Evolutionary conservation across 352 stramenopile species (phyloP).

Genomic region (Phytophthora uliginosa): DNA sequence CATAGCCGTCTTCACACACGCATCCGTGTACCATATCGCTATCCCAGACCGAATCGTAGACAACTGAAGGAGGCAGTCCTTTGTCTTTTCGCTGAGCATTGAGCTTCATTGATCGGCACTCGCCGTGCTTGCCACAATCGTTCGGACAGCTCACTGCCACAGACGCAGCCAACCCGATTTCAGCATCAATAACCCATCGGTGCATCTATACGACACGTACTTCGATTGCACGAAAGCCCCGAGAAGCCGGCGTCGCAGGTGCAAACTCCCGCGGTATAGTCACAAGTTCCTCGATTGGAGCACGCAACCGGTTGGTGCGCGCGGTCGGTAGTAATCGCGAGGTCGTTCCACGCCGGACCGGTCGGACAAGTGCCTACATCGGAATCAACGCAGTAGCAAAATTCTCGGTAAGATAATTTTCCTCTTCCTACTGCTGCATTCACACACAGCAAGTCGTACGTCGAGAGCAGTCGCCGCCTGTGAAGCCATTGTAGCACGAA

Average conservation of each 20-base stretch:
- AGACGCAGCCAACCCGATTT: not conserved
- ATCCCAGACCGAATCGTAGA: slow-evolving; percentile 84
- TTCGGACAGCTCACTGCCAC: slow-evolving; percentile 70
- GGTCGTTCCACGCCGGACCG: slow-evolving; percentile 68
- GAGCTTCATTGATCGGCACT: slow-evolving; percentile 80
- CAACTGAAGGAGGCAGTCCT: slow-evolving; percentile 52
- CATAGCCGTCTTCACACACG: slow-evolving; percentile 86
- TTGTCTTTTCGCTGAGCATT: slow-evolving; percentile 71
- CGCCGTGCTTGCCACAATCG: slow-evolving; percentile 70
- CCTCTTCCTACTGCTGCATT: not conserved
- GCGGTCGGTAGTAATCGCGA: slow-evolving; percentile 59
- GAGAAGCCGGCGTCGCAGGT: slow-evolving; percentile 83
- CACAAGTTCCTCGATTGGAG: slow-evolving; percentile 77
- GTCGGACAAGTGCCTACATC: slow-evolving; percentile 59
- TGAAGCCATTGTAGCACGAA: slow-evolving; percentile 89
- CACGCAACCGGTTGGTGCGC: slow-evolving; percentile 67
- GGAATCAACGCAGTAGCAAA: not conserved
- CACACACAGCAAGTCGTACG: slow-evolving; percentile 31
- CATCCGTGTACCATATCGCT: slow-evolving; percentile 91
- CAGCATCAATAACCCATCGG: not conserved
- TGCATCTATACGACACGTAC: slow-evolving; percentile 37
- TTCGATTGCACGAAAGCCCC: slow-evolving; percentile 79
- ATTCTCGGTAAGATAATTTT: not conserved
- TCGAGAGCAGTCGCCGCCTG: slow-evolving; percentile 92
- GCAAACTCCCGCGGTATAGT: slow-evolving; percentile 72